Base-by-base conservation (phyloP, 805 yeast genomes). In the Saccharomycopsis vini region DNA sequence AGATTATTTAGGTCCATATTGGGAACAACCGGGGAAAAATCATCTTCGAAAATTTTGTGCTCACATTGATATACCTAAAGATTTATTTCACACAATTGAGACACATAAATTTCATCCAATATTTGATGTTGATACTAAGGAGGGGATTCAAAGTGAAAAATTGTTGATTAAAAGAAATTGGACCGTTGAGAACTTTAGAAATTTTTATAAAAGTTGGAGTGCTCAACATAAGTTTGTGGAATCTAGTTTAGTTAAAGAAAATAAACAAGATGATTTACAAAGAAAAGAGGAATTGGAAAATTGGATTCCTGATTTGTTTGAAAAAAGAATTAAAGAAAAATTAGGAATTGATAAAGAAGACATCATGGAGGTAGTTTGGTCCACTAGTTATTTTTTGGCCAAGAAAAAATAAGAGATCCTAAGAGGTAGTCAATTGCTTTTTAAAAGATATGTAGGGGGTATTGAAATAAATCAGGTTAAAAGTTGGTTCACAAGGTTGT, bases 11-110 rank as follows among this genome's bases (percentile, higher is more conserved):
- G 89, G 89, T 0, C 77, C 79, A 0, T 75, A 75, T 56, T 89
- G 97, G 97, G 83, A 85, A 54, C 82, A 81, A 52, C 92, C 95
- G 0, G 97, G 96, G 0, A 66, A 95, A 39, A 43, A 56, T 4
- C 62, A 72, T 12, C 59, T 89, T 28, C 63, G 79, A 41, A 50
- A 62, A 5, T 55, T 68, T 45, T 67, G 72, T 49, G 54, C 50
- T 13, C 72, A 64, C 9, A 65, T 78, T 4, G 57, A 64, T 29
- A 53, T 71, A 3, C 77, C 81, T 2, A 22, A 43, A 0, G 64
- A 60, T 2, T 46, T 54, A 12, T 83, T 69, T 56, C 50, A 55
- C 1, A 71, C 77, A 46, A 56, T 68, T 9, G 50, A 56, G 35
- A 58, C 61, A 9, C 58, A 51, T 30, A 60, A 62, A 40, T 54